phyloP scores from a whole-genome alignment of 768 basidiomycete genomes.

The Lactarius akahatsu region DNA sequence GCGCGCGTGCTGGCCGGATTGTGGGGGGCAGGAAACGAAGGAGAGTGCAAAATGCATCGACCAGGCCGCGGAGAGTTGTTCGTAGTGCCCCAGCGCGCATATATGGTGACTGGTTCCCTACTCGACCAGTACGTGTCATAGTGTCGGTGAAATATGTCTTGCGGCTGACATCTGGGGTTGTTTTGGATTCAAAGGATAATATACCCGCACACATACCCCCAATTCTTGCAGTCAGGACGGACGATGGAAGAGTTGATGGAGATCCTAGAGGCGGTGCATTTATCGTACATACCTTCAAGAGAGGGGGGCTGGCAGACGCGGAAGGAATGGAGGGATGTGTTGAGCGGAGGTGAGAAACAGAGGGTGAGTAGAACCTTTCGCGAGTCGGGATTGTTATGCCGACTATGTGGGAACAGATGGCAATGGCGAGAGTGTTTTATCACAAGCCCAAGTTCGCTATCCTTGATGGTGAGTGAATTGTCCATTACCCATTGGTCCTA shows the following conservation, averaged over 20 bases:
- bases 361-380: constrained; percentile 46
- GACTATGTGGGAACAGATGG: constrained; percentile 57
- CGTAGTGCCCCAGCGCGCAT: constrained; percentile 89
- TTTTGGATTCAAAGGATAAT: constrained; percentile 52
- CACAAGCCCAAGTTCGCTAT: constrained; percentile 81
- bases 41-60: constrained; percentile 34
- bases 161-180: neutral
- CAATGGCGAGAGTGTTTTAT: constrained; percentile 90
- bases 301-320: constrained; percentile 88
- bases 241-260: constrained; percentile 68
- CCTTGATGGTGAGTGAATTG: constrained; percentile 65
- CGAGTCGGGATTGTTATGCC: neutral
- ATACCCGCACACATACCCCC: constrained; percentile 83
- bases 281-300: constrained; percentile 79
- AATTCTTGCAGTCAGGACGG: constrained; percentile 58
- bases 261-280: constrained; percentile 78
- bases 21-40: constrained; percentile 62
- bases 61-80: constrained; percentile 49
- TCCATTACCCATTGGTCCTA: neutral
- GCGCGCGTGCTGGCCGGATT: constrained; percentile 87
- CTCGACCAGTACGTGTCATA: constrained; percentile 66
- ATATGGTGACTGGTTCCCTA: constrained; percentile 85
- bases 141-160: neutral
- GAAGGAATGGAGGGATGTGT: constrained; percentile 96
- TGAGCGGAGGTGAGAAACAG: constrained; percentile 97